These are phyloP conservation scores for Fusarium annulatum DNA, from an alignment of 2,329 filamentous ascomycete genomes.

Conservation along the genomic window DNA sequence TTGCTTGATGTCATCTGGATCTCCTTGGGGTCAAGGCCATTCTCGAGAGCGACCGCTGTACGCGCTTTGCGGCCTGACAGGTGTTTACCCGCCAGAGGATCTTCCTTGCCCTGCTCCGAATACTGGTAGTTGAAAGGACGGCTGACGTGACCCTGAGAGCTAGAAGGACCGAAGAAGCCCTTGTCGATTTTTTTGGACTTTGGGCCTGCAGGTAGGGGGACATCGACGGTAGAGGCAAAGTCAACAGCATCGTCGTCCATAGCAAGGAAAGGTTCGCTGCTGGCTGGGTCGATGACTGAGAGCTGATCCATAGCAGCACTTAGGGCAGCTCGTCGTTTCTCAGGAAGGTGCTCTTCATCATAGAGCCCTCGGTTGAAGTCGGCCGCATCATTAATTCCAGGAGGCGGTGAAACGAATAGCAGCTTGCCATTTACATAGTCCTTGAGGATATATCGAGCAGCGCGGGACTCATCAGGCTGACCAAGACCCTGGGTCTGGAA, in stretches of 20 bases:
- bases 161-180: conserved; percentile 82
- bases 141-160: conserved; percentile 72
- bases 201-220: conserved; percentile 67
- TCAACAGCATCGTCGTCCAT: conserved; percentile 47
- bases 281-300: conserved; percentile 50
- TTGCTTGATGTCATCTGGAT: conserved; percentile 75
- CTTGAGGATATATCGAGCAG: conserved; percentile 89
- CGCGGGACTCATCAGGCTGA: conserved; percentile 92
- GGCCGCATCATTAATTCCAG: conserved; percentile 73
- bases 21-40: conserved; percentile 84
- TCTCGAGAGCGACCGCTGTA: conserved; percentile 84
- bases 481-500: conserved; percentile 91
- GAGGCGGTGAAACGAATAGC: conserved; percentile 90
- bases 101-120: conserved; percentile 75
- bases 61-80: conserved; percentile 86
- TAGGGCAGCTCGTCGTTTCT: conserved; percentile 78
- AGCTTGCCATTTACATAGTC: conserved; percentile 98
- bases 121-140: conserved; percentile 94
- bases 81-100: conserved; percentile 65
- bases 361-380: conserved; percentile 94
- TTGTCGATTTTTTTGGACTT: conserved; percentile 86
- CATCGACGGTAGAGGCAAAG: conserved; percentile 57
- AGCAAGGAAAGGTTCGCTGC: conserved; percentile 41
- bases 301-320: conserved; percentile 61
- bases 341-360: conserved; percentile 82